A percentile compares a stretch with the other conserved stretches of the same genome.
Evolutionary conservation across 2,329 filamentous ascomycete genomes (phyloP).

Genomic region (Fusarium cyanostomum): DNA sequence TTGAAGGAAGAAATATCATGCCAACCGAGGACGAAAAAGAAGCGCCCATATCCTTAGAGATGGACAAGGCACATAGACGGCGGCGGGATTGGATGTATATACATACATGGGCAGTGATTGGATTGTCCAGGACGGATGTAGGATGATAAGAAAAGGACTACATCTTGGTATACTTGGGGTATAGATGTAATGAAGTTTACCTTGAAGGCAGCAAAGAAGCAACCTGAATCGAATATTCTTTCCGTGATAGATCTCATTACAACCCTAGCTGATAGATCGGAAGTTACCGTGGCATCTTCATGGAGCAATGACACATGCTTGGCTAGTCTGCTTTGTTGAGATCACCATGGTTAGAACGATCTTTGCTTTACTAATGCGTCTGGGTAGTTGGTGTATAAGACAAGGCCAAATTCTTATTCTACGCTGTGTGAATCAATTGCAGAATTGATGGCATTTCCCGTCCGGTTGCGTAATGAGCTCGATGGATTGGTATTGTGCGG

Average conservation of each 20-base stretch:
- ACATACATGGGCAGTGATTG: slow-evolving; percentile 11
- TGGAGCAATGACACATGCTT: too few relatives aligned
- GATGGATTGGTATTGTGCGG: slow-evolving; percentile 17
- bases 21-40: slow-evolving; percentile 14
- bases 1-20: background rate
- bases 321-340: too few relatives aligned
- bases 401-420: too few relatives aligned
- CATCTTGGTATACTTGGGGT: slow-evolving; percentile 5
- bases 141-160: slow-evolving; percentile 10
- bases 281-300: too few relatives aligned
- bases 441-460: background rate
- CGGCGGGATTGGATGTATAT: slow-evolving; percentile 24
- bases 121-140: slow-evolving; percentile 12
- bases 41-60: slow-evolving; percentile 29
- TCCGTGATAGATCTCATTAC: too few relatives aligned
- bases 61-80: slow-evolving; percentile 30
- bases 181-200: slow-evolving; percentile 27
- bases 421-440: background rate
- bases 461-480: slow-evolving; percentile 34
- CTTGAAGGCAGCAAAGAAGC: background rate
- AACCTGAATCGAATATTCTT: background rate
- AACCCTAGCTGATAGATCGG: too few relatives aligned
- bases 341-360: too few relatives aligned
- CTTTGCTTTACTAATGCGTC: too few relatives aligned
- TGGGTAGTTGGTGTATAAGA: too few relatives aligned